Base-by-base conservation (phyloP, 345 rosid species). In the Salix udensis region DNA sequence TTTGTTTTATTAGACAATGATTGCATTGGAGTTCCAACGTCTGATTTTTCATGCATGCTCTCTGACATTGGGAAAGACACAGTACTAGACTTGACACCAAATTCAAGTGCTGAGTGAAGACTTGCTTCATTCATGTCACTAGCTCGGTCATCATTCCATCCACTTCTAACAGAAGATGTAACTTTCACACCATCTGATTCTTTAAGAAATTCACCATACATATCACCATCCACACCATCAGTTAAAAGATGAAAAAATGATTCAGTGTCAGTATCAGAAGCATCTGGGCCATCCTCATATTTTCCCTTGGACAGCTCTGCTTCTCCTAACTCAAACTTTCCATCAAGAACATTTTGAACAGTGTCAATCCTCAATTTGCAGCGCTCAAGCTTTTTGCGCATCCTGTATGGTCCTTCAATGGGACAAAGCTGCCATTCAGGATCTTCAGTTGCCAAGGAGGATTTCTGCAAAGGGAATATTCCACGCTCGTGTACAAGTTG, bases 401-500 rank as follows among this genome's bases (percentile, higher is more conserved):
- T 96, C 85, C 99, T 90, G 82, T 96, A 96, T 21, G 99, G 98
- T 76, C 99, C 98, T 90, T 96, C 98, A 77, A 96, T 94, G 34
- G 96, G 95, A 86, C 99, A 96, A 83, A 96, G 99, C 89, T 92
- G 98, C 99, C 99, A 96, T 74, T 94, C 91, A 53, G 91, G 90
- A 84, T 94, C 92, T 79, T 86, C 93, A 78, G 79, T 76, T 48
- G 71, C 79, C 79, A 84, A 78, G 76, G 91, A 80, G 74, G 91
- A 80, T 82, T 85, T 92, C 65, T 82, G 87, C 91, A 94, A 83
- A 42, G 99, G 97, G 75, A 96, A 90, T 84, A 94, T 89, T 70
- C 99, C 99, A 23, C 99, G 89, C 82, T 96, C 97, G 75, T 96
- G 99, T 65, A 96, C 92, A 85, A 96, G 94, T 84, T 96, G 97